Conservation (phyloP, 2,329 filamentous ascomycete genomes). For the Hymenoscyphus fructigenus region DNA sequence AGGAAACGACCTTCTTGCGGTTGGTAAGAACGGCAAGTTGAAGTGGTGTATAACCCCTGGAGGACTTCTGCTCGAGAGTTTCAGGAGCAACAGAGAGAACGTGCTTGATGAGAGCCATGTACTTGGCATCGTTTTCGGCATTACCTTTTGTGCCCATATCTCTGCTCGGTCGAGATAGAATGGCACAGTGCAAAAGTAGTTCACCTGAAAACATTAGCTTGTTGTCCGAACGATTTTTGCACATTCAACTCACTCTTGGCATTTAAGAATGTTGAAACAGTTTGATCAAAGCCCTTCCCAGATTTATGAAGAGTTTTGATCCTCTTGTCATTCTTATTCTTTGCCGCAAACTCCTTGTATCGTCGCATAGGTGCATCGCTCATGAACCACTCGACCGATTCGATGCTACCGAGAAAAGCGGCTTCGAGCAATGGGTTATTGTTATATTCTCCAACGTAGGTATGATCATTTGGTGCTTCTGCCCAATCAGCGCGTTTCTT, state of each 20-base stretch:
- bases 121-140: conserved; percentile 24
- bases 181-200: conserved; percentile 64
- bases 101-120: conserved; percentile 61
- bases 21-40: conserved; percentile 62
- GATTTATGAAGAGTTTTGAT: conserved; percentile 61
- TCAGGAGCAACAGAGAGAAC: conserved; percentile 62
- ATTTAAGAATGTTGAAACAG: conserved; percentile 61
- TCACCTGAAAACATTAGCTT: conserved; percentile 46
- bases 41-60: conserved; percentile 63
- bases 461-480: conserved; percentile 56
- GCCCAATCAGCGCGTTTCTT: conserved; percentile 77
- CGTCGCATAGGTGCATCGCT: conserved; percentile 66
- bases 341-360: conserved; percentile 68
- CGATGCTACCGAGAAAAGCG: conserved; percentile 56
- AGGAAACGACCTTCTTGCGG: conserved; percentile 53
- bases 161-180: conserved; percentile 44
- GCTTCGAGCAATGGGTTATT: conserved; percentile 62
- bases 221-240: background rate
- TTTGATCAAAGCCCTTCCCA: conserved; percentile 61
- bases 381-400: conserved; percentile 74
- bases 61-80: conserved; percentile 60
- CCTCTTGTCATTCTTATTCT: conserved; percentile 58
- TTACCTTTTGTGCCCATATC: background rate
- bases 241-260: conserved; percentile 52
- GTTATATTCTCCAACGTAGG: conserved; percentile 42